Conservation (phyloP, 129 eudicot species). For the Silybum marianum region DNA sequence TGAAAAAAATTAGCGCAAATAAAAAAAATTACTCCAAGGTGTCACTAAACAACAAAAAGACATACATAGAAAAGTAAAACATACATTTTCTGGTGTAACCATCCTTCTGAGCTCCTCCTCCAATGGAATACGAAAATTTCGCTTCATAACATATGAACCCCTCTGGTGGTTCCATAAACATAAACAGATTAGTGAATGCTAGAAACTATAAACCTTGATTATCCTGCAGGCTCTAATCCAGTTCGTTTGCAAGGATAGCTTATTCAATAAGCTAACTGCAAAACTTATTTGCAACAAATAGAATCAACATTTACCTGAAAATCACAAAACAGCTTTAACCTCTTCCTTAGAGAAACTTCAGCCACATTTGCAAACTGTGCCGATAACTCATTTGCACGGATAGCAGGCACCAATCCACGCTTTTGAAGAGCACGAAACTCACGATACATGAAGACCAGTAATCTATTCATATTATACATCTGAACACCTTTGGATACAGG, state of each 20-base stretch:
- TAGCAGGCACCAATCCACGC: conserved; percentile 75
- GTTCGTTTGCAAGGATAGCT: background rate
- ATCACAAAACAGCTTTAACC: conserved; percentile 79
- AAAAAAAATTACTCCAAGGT: too few relatives aligned
- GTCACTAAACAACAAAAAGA: too few relatives aligned
- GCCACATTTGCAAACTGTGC: conserved; percentile 73
- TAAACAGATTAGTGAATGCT: conserved; percentile 10
- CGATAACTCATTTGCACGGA: conserved; percentile 78
- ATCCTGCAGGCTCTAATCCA: background rate
- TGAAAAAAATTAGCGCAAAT: too few relatives aligned
- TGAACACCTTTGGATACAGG: conserved; percentile 82
- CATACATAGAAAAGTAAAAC: conserved; percentile 28
- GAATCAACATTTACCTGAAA: conserved; percentile 58
- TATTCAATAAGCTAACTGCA: background rate
- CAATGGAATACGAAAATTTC: conserved; percentile 72
- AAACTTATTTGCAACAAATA: background rate
- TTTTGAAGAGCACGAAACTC: conserved; percentile 87
- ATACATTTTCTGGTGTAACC: conserved; percentile 93
- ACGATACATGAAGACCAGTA: conserved; percentile 79
- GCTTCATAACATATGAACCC: conserved; percentile 88
- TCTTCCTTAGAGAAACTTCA: conserved; percentile 73
- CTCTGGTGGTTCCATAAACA: conserved; percentile 49
- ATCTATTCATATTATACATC: conserved; percentile 73
- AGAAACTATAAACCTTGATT: conserved; percentile 4
- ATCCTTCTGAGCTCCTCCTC: conserved; percentile 93